These are phyloP conservation scores for Phaseolus lunatus DNA, from an alignment of 306 rosid species.

Conservation along the genomic window DNA sequence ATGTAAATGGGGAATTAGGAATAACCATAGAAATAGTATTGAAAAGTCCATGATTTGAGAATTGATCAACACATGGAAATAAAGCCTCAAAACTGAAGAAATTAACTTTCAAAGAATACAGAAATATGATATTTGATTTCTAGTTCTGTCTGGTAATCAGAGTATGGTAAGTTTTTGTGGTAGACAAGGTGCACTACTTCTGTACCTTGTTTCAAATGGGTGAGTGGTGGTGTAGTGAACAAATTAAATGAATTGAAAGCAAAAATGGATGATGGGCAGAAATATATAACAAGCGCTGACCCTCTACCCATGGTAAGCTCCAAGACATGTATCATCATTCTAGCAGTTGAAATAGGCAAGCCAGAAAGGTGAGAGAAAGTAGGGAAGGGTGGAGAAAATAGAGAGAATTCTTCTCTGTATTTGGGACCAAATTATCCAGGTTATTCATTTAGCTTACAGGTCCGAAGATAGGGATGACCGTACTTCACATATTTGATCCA, in stretches of 20 bases:
- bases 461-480: conserved; percentile 75
- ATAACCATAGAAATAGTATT: not conserved
- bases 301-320: conserved; percentile 40
- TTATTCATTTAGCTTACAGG: conserved; percentile 69
- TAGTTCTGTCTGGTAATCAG: conserved; percentile 48
- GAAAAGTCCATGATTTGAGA: not conserved
- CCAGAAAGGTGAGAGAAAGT: conserved; percentile 42
- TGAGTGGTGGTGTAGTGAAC: conserved; percentile 52
- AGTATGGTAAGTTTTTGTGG: conserved; percentile 54
- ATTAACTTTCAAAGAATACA: conserved; percentile 53
- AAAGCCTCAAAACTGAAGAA: conserved; percentile 40
- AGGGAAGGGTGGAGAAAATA: conserved; percentile 1
- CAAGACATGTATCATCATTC: conserved; percentile 42
- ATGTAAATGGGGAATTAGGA: not conserved
- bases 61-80: not conserved
- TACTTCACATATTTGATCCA: conserved; percentile 87
- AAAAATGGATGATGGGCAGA: conserved; percentile 54
- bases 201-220: conserved; percentile 60
- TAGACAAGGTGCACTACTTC: conserved; percentile 58
- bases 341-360: conserved; percentile 46
- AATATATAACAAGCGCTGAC: conserved; percentile 32
- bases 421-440: conserved; percentile 21
- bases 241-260: conserved; percentile 68
- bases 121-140: conserved; percentile 48
- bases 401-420: conserved; percentile 31